These are phyloP conservation scores for Gossypium trilobum DNA, from an alignment of 441 rosid species.

Conservation along the genomic window DNA sequence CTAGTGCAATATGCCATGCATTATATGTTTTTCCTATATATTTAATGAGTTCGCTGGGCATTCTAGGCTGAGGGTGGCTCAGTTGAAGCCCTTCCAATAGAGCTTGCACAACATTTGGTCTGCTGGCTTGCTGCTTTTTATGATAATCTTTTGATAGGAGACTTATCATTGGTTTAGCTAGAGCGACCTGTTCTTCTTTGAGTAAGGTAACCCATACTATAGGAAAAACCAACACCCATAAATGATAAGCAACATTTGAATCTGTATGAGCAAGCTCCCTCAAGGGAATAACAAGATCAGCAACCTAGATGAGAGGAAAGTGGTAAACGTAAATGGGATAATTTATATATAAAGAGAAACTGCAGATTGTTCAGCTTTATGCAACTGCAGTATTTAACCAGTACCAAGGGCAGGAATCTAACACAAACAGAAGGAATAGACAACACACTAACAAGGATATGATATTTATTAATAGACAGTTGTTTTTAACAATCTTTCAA, in stretches of 20 bases:
- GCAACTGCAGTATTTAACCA: neutral
- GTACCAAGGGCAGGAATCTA: slow-evolving; percentile 6
- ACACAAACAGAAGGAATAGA: neutral
- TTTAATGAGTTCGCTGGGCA: slow-evolving; percentile 97
- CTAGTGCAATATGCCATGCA: slow-evolving; percentile 94
- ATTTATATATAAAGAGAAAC: neutral
- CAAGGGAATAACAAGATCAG: slow-evolving; percentile 81
- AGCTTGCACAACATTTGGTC: slow-evolving; percentile 99
- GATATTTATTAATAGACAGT: neutral
- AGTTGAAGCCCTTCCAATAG: slow-evolving; percentile 95
- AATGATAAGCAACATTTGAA: slow-evolving; percentile 89
- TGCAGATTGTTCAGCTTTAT: neutral
- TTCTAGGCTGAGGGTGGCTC: slow-evolving; percentile 98
- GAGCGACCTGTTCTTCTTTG: slow-evolving; percentile 75
- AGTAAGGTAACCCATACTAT: slow-evolving; percentile 91
- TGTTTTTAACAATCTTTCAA: neutral
- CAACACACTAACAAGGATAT: neutral
- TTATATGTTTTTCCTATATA: slow-evolving; percentile 93
- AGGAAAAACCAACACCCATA: slow-evolving; percentile 97
- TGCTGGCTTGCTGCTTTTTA: slow-evolving; percentile 79
- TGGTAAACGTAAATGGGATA: slow-evolving; percentile 13
- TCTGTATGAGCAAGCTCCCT: slow-evolving; percentile 93
- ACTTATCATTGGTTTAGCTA: slow-evolving; percentile 85
- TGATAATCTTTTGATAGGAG: slow-evolving; percentile 89
- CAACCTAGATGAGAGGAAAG: slow-evolving; percentile 47